Evolutionary conservation across 2,329 filamentous ascomycete genomes (phyloP).

Genomic region (Dendryphion nanum): DNA sequence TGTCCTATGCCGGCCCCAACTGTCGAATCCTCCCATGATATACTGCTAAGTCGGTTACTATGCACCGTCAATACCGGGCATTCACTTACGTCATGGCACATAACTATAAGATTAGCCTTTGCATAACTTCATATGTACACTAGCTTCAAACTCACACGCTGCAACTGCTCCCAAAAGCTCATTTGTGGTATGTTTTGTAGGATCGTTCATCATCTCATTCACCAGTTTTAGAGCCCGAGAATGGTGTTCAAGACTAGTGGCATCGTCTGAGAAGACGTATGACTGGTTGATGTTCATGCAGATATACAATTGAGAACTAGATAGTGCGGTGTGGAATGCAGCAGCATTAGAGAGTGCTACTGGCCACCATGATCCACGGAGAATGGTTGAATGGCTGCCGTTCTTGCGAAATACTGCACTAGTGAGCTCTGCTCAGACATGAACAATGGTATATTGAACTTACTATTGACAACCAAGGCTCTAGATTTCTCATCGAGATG

Average conservation of each 20-base stretch:
- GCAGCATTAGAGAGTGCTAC: conserved; percentile 21
- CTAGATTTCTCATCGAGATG: conserved; percentile 21
- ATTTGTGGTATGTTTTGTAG: conserved; percentile 18
- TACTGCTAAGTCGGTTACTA: no score
- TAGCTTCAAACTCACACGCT: no score
- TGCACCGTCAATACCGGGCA: no score
- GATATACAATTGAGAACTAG: conserved; percentile 27
- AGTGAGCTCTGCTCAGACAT: conserved; percentile 11
- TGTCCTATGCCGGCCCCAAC: conserved; percentile 22
- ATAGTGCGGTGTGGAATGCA: conserved; percentile 24
- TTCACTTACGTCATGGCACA: conserved; percentile 25
- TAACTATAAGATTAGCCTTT: no score
- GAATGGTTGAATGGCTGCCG: conserved; percentile 17
- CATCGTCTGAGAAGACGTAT: conserved; percentile 17
- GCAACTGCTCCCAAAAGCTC: conserved; percentile 17
- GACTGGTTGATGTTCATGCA: conserved; percentile 19
- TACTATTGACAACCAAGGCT: conserved; percentile 24
- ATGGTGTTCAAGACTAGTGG: conserved; percentile 19
- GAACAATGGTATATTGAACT: conserved; percentile 5
- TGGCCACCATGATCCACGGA: conserved; percentile 27
- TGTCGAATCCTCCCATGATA: conserved; percentile 16
- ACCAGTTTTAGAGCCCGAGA: conserved; percentile 20
- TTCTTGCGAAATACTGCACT: conserved; percentile 22
- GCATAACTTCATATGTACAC: no score
- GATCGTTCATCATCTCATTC: conserved; percentile 16